These are phyloP conservation scores for Panicum miliaceum DNA, from an alignment of 176 grass and related monocot species.

Conservation along the genomic window DNA sequence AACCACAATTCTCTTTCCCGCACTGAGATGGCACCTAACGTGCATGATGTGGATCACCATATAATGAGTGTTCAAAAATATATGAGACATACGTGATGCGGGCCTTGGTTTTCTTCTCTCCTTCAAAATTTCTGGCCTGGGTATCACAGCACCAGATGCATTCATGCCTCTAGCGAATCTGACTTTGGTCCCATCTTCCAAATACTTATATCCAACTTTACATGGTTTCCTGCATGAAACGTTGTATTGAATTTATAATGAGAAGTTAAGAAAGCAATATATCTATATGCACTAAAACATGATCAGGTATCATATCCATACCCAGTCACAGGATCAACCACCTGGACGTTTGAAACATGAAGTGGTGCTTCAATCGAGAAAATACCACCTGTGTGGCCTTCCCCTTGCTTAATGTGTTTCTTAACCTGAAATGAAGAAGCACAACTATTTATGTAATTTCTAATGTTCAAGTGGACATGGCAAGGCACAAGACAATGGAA, in stretches of 20 bases:
- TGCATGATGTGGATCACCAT: constrained; percentile 53
- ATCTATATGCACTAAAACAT: constrained; percentile 4
- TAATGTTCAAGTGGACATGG: not conserved
- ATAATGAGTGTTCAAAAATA: constrained; percentile 12
- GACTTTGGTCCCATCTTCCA: constrained; percentile 91
- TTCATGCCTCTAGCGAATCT: constrained; percentile 75
- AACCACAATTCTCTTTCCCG: too few species aligned
- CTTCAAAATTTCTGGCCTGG: constrained; percentile 92
- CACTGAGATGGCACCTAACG: too few species aligned
- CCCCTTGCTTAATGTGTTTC: constrained; percentile 96
- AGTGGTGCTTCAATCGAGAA: constrained; percentile 98
- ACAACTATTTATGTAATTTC: not conserved
- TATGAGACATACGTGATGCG: constrained; percentile 58
- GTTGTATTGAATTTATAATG: not conserved
- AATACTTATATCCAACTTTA: constrained; percentile 78
- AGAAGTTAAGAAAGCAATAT: not conserved
- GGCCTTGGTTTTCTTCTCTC: constrained; percentile 89
- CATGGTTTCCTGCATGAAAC: constrained; percentile 62
- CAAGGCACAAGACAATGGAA: not conserved
- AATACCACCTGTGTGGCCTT: constrained; percentile 89
- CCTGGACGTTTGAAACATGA: constrained; percentile 99
- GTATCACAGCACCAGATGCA: constrained; percentile 78
- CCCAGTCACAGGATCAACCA: constrained; percentile 86
- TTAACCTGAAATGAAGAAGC: constrained; percentile 69
- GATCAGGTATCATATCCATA: constrained; percentile 52